Conservation (phyloP, 2,329 filamentous ascomycete species). For the Fusarium sp. region DNA sequence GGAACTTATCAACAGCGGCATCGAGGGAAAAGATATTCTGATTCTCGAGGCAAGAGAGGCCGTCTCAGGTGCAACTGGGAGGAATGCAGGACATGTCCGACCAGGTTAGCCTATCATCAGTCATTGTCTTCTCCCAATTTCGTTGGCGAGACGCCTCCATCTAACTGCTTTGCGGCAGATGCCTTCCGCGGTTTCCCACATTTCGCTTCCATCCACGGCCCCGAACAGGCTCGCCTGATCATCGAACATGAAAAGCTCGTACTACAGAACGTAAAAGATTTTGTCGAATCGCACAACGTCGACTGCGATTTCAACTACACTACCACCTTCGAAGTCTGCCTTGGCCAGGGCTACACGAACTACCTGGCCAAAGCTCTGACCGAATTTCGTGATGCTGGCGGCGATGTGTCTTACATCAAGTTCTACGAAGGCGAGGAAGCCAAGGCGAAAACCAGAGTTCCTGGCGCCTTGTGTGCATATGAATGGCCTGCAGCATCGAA, state of each 20-base stretch:
- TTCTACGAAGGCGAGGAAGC: conserved; percentile 7
- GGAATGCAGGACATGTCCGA: neutral
- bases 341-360: conserved; percentile 58
- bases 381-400: neutral
- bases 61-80: neutral
- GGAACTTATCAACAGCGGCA: conserved; percentile 50
- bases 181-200: neutral
- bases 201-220: neutral
- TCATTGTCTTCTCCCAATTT: neutral
- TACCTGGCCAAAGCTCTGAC: conserved; percentile 52
- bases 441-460: conserved; percentile 48
- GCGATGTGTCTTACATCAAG: conserved; percentile 4
- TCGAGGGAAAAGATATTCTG: conserved; percentile 47
- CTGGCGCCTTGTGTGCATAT: conserved; percentile 55
- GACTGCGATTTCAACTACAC: conserved; percentile 59
- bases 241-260: neutral
- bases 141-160: too few species aligned
- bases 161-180: neutral
- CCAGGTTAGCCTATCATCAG: neutral
- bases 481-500: conserved; percentile 63
- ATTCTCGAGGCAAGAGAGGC: neutral
- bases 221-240: neutral
- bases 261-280: conserved; percentile 48
- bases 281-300: conserved; percentile 55
- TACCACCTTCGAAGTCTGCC: conserved; percentile 61